These are phyloP conservation scores for Ophiocordyceps camponoti-floridani DNA, from an alignment of 2,329 filamentous ascomycete species.

Conservation along the genomic window DNA sequence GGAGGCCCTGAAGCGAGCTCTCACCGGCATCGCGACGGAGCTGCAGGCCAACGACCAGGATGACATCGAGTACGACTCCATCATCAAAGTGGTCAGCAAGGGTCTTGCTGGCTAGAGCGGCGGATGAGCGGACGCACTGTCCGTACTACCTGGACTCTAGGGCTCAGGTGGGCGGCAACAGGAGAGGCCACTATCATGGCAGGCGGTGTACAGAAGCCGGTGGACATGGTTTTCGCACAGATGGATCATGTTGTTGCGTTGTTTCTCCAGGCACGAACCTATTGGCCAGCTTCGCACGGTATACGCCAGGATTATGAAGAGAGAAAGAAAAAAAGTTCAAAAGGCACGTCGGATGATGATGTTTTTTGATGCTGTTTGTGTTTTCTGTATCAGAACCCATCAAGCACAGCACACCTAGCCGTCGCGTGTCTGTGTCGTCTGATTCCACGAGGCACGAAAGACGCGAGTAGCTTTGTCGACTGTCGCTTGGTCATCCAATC, in stretches of 20 bases:
- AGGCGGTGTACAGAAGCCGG: conserved; percentile 1
- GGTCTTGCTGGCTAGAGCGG: conserved; percentile 28
- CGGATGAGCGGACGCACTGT: conserved; percentile 8
- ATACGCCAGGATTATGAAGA: conserved; percentile 6
- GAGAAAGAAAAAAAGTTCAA: conserved; percentile 11
- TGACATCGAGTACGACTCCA: conserved; percentile 61
- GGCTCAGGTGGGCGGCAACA: conserved; percentile 7
- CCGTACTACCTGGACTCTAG: conserved; percentile 9
- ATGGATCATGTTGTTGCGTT: conserved; percentile 1
- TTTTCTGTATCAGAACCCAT: neutral
- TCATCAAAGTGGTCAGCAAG: conserved; percentile 51
- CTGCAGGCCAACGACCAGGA: conserved; percentile 72
- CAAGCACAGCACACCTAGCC: neutral
- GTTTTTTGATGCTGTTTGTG: neutral
- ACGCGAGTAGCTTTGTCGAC: conserved; percentile 45
- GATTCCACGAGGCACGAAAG: conserved; percentile 57
- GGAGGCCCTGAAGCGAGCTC: conserved; percentile 63
- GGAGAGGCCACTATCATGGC: conserved; percentile 10
- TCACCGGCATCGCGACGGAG: conserved; percentile 58
- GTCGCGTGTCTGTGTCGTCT: conserved; percentile 14
- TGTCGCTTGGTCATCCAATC: conserved; percentile 51
- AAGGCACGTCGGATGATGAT: conserved; percentile 4
- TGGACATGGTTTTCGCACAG: conserved; percentile 1
- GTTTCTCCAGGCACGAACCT: conserved; percentile 2
- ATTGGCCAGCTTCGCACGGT: conserved; percentile 9